These are phyloP conservation scores for Leishmania arabica DNA, from an alignment of 208 protist genomes.

Conservation along the genomic window DNA sequence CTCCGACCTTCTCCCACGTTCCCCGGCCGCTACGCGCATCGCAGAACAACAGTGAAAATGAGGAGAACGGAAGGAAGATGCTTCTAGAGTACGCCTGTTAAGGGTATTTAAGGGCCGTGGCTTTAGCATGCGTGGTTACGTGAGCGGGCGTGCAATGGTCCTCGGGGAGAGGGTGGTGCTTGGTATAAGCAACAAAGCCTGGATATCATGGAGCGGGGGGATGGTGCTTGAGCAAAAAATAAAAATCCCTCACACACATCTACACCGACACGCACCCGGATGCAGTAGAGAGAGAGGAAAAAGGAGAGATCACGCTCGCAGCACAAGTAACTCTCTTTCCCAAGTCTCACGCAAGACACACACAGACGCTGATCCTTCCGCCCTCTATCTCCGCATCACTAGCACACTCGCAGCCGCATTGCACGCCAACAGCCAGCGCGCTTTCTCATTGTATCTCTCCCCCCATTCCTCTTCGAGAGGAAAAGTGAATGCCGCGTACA, in stretches of 20 bases:
- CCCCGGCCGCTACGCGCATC: background rate
- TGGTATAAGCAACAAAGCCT: background rate
- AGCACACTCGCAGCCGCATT: background rate
- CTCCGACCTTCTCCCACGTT: background rate
- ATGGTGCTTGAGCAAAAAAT: background rate
- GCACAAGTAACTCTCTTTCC: background rate
- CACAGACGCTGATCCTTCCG: background rate
- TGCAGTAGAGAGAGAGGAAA: background rate
- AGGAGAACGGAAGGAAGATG: conserved; percentile 7
- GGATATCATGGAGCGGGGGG: background rate
- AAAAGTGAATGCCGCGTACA: background rate
- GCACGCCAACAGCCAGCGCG: background rate
- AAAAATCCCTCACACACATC: background rate
- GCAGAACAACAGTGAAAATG: conserved; percentile 1
- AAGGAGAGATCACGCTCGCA: background rate
- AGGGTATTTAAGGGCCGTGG: background rate
- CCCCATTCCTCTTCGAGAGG: background rate
- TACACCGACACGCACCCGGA: background rate
- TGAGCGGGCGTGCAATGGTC: background rate
- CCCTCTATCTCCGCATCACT: background rate
- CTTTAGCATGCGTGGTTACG: background rate
- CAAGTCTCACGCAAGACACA: background rate
- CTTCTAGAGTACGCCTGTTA: background rate
- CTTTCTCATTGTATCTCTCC: background rate
- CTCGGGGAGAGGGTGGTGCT: background rate